Evolutionary conservation across 192 early-diverging fungal genomes (phyloP), one percentile per base, ranked within the genome.

Genomic region (Mortierella hygrophila): DNA sequence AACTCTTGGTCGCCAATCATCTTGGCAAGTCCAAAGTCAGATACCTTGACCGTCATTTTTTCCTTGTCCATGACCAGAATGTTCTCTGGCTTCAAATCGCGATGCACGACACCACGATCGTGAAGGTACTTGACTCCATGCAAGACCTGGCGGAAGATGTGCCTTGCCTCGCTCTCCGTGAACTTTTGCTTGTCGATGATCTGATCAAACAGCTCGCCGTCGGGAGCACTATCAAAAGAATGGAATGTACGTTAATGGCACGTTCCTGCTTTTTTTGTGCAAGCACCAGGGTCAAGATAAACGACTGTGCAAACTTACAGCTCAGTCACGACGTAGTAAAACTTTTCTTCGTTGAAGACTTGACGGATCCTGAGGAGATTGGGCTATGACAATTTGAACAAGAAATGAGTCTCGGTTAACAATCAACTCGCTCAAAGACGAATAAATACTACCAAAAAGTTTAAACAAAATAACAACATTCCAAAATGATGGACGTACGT

Each of bases 11-110:
- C 92, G 40, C 80, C 79, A 47, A 89, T 80, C 70, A 83, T 80
- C 54, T 88, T 98, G 60, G 98, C 97, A 78, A 99, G 89, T 4
- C 98, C 98, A 92, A 99, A 99, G 88, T 99, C 98, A 35, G 96
- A 94, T 75, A 99, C 95, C 92, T 97, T 99, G 84, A 98, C 91
- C 68, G 92, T 92, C 72, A 90, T 83, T 16, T 88, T 68, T 9
- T 88, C 89, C 69, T 80, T 86, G 77, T 91, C 89, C 60, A 92
- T 91, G 16, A 93, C 76, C 7, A 92, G 68, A 40, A 96, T 89
- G 77, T 95, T 96, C 73, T 96, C 96, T 0, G 95, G 95, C 88
- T 99, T 99, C 29, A 99, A 88, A 85, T 99, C 99, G 26, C 99
- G 94, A 87, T 99, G 99, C 4, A 93, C 96, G n/a, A 99, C 96